A percentile compares a stretch with the other conserved stretches of the same genome.
Conservation (phyloP, 345 rosid genomes). For the Hirschfeldia incana region DNA sequence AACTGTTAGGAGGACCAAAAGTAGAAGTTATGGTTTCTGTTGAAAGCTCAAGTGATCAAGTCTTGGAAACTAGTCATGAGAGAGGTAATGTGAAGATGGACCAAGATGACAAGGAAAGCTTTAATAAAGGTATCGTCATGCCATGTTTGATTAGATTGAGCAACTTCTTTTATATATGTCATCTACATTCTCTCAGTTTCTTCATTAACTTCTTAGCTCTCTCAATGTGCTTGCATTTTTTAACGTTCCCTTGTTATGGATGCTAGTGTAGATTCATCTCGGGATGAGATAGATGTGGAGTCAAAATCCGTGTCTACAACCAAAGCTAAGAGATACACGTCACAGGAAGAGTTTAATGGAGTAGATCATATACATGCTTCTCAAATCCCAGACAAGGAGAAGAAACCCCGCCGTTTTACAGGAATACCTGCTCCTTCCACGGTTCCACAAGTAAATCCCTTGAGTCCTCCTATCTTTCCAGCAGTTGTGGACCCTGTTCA, state of each 20-base stretch:
- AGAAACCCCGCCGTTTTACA: constrained; percentile 41
- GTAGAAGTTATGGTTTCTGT: constrained; percentile 53
- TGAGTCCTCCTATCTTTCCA: constrained; percentile 71
- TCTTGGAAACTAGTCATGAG: constrained; percentile 22
- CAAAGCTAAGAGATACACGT: constrained; percentile 38
- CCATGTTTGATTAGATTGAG: too few species aligned
- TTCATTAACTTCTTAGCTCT: not conserved
- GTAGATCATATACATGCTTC: constrained; percentile 33
- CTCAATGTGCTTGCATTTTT: constrained; percentile 11
- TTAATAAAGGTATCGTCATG: constrained; percentile 37
- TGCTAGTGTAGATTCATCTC: constrained; percentile 33
- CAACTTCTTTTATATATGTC: too few species aligned
- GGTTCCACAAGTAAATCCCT: constrained; percentile 59
- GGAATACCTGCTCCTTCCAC: constrained; percentile 92
- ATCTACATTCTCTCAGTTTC: too few species aligned
- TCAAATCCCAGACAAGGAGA: constrained; percentile 28
- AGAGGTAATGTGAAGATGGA: constrained; percentile 14
- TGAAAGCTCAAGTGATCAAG: constrained; percentile 39
- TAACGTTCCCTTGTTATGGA: constrained; percentile 2
- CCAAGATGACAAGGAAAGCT: constrained; percentile 35
- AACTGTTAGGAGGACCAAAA: constrained; percentile 59
- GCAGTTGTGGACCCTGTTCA: constrained; percentile 76
- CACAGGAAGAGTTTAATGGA: constrained; percentile 39
- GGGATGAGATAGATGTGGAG: constrained; percentile 22
- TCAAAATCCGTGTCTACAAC: constrained; percentile 26